These are phyloP conservation scores for Candida chauliodis DNA, from an alignment of 805 yeast genomes.

Conservation along the genomic window DNA sequence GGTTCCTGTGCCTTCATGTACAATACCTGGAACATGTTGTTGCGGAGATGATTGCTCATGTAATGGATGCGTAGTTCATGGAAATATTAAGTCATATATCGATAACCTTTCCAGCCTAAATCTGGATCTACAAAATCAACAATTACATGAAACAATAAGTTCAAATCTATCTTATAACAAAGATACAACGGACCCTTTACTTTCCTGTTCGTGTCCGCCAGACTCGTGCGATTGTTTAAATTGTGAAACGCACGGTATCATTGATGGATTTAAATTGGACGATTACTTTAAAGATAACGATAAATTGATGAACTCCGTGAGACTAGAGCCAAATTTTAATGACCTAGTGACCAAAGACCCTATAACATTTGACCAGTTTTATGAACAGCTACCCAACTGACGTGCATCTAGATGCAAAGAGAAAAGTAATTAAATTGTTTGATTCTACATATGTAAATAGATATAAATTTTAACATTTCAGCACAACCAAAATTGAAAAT, in stretches of 20 bases:
- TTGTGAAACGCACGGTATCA: slow-evolving; percentile 45
- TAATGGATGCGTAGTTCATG: slow-evolving; percentile 35
- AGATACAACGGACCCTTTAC: neutral
- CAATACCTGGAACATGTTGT: slow-evolving; percentile 33
- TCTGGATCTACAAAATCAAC: neutral
- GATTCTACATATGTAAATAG: neutral
- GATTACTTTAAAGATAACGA: slow-evolving; percentile 18
- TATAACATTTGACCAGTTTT: neutral
- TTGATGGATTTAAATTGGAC: slow-evolving; percentile 39
- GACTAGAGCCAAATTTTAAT: neutral
- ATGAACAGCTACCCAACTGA: neutral
- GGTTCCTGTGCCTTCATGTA: slow-evolving; percentile 30
- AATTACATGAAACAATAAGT: neutral
- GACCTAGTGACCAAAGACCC: neutral
- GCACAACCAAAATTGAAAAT: neutral
- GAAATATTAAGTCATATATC: slow-evolving; percentile 14
- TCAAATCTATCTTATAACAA: neutral
- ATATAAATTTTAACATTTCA: too few relatives aligned
- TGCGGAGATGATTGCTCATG: slow-evolving; percentile 37
- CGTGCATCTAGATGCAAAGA: neutral
- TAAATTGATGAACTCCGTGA: slow-evolving; percentile 2
- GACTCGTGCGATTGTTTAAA: slow-evolving; percentile 35
- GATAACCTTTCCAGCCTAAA: neutral
- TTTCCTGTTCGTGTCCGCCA: slow-evolving; percentile 22
- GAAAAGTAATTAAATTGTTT: neutral